Base-by-base conservation (phyloP, 176 grass and related monocot species). In the Oropetium thomaeum region DNA sequence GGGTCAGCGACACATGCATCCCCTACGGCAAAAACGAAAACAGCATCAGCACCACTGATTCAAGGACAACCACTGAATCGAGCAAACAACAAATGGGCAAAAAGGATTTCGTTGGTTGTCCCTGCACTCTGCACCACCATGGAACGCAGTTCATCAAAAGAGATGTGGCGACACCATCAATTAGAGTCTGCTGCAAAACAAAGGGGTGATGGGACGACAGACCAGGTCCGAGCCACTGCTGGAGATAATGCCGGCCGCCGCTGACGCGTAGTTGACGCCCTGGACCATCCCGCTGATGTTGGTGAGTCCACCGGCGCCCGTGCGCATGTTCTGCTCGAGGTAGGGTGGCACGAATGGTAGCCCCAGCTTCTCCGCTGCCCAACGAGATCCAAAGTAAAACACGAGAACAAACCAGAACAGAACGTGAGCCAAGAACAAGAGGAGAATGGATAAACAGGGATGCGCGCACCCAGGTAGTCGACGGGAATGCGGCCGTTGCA, bases 401-500 rank as follows among this genome's bases (percentile, higher is more conserved):
- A 47, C 25, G 31, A 19, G 49, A 69, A 33, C 13, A 20, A 20
- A 11, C 22, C 4, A 6, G 38, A 10, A 25, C 51, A 2, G 0
- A 13, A 19, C n/a, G n/a, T 71, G 45, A 71, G 5, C 19, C 68
- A 10, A 14, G 19, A 25, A 25, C n/a, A 25, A 25, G 22, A 25
- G 52, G 10, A 12, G 23, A 32, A 63, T 7, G 5, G 0, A 27
- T 15, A 1, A 7, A 4, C n/a, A n/a, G 32, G n/a, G 27, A 13
- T 2, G 16, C 19, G 6, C 53, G 1, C 20, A 89, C 92, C 92
- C 58, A 96, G 65, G 83, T 92, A 96, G 69, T 92, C 89, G 73
- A 96, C 92, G 43, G 87, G 79, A 81, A 96, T 79, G 69, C 89
- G 92, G 45, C 92, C 86, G 41, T 96, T 96, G 83, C 86, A 96